A percentile compares a stretch with the other conserved stretches of the same genome.
Evolutionary conservation across 257 asterid species (phyloP).

Genomic region (Coffea eugenioides): DNA sequence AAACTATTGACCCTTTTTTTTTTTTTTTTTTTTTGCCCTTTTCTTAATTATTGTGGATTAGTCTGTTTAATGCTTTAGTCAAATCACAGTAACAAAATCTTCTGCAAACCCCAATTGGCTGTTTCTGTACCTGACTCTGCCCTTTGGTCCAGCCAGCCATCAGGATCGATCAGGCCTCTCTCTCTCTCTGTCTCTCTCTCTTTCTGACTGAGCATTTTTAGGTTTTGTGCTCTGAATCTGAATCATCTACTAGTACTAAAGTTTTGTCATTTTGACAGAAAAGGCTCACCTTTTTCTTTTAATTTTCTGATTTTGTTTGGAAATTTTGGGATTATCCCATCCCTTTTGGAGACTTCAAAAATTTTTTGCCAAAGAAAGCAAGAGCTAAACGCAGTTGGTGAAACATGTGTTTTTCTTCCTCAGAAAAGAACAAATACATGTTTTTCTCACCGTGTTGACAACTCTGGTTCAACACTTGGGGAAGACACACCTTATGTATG

Average conservation of each 20-base stretch:
- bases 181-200: neutral
- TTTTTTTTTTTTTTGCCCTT: too few species aligned
- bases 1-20: neutral
- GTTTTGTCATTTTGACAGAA: slow-evolving; percentile 16
- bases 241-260: slow-evolving; percentile 1
- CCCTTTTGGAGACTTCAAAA: too few species aligned
- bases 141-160: slow-evolving; percentile 18
- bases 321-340: too few species aligned
- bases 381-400: too few species aligned
- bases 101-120: slow-evolving; percentile 37
- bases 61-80: slow-evolving; percentile 45
- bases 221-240: slow-evolving; percentile 20
- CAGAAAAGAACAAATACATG: too few species aligned
- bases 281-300: neutral
- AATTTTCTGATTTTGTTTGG: neutral
- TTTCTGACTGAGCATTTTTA: slow-evolving; percentile 17
- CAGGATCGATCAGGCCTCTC: neutral
- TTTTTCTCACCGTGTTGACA: too few species aligned
- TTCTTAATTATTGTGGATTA: neutral
- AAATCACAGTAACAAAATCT: slow-evolving; percentile 55
- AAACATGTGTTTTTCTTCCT: too few species aligned
- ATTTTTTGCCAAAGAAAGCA: too few species aligned
- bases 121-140: slow-evolving; percentile 8
- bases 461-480: too few species aligned
- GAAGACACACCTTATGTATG: too few species aligned